phyloP scores from a whole-genome alignment of 371 early-diverging fungal genomes.

The Mortierella sp. region DNA sequence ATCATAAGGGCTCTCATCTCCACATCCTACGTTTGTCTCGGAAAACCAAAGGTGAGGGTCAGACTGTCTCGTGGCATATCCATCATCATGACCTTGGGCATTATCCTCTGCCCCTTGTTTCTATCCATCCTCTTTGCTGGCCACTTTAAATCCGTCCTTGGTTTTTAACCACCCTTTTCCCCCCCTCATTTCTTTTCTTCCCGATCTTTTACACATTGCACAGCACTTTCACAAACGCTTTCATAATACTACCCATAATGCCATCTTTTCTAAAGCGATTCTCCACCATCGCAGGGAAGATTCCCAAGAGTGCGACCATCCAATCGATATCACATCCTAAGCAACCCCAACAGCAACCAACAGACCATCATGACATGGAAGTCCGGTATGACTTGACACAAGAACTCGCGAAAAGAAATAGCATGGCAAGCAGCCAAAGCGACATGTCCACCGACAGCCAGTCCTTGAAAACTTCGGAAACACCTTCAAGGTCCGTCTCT shows the following conservation, averaged over 20 bases:
- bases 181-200: no score
- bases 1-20: no score
- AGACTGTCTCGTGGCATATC: no score
- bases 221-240: not conserved
- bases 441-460: constrained; percentile 2
- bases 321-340: not conserved
- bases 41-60: no score
- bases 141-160: no score
- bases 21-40: no score
- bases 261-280: constrained; percentile 23
- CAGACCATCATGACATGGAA: not conserved
- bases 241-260: constrained; percentile 8
- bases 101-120: no score
- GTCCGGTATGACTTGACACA: not conserved
- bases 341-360: not conserved
- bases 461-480: constrained; percentile 3
- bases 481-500: constrained; percentile 15
- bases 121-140: no score
- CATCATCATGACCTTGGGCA: no score
- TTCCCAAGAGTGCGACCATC: constrained; percentile 1
- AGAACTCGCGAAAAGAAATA: constrained; percentile 5
- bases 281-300: constrained; percentile 8
- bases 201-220: not conserved
- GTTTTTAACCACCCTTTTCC: no score
- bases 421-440: not conserved